phyloP scores from a whole-genome alignment of 768 basidiomycete species.

The Boletellus sp. region DNA sequence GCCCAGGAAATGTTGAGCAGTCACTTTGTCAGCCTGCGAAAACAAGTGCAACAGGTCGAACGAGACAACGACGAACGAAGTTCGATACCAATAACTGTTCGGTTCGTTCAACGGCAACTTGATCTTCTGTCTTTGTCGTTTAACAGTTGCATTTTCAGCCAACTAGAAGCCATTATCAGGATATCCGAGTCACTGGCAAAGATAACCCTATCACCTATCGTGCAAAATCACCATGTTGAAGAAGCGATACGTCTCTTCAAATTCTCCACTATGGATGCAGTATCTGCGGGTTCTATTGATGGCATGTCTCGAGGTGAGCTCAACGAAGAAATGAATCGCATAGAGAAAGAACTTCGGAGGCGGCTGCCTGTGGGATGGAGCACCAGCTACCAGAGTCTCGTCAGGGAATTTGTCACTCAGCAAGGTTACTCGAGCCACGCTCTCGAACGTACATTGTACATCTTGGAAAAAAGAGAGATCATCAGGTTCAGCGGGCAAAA shows the following conservation, averaged over 20 bases:
- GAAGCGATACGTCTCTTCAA: slow-evolving; percentile 98
- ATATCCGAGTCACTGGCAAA: slow-evolving; percentile 98
- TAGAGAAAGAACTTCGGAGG: slow-evolving; percentile 82
- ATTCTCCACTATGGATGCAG: slow-evolving; percentile 98
- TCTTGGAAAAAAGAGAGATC: slow-evolving; percentile 95
- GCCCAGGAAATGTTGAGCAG: slow-evolving; percentile 95
- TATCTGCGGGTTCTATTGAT: slow-evolving; percentile 89
- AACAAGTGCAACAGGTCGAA: slow-evolving; percentile 94
- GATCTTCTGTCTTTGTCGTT: neutral
- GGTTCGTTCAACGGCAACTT: slow-evolving; percentile 47
- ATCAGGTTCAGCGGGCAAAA: slow-evolving; percentile 67
- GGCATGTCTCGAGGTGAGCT: slow-evolving; percentile 88
- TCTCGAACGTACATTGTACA: slow-evolving; percentile 83
- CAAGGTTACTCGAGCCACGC: slow-evolving; percentile 90
- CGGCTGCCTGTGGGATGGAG: slow-evolving; percentile 93
- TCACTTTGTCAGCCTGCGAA: slow-evolving; percentile 89
- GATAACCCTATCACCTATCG: slow-evolving; percentile 81
- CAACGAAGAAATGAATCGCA: slow-evolving; percentile 88
- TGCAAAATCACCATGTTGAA: slow-evolving; percentile 91
- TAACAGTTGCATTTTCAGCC: slow-evolving; percentile 38
- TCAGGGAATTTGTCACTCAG: slow-evolving; percentile 89
- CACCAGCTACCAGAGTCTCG: slow-evolving; percentile 90
- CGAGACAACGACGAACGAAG: slow-evolving; percentile 95
- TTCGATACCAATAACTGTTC: slow-evolving; percentile 96
- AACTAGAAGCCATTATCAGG: slow-evolving; percentile 98